Evolutionary conservation across 1,284 basidiomycete species (phyloP).

Genomic region (Apiotrichum sp.): DNA sequence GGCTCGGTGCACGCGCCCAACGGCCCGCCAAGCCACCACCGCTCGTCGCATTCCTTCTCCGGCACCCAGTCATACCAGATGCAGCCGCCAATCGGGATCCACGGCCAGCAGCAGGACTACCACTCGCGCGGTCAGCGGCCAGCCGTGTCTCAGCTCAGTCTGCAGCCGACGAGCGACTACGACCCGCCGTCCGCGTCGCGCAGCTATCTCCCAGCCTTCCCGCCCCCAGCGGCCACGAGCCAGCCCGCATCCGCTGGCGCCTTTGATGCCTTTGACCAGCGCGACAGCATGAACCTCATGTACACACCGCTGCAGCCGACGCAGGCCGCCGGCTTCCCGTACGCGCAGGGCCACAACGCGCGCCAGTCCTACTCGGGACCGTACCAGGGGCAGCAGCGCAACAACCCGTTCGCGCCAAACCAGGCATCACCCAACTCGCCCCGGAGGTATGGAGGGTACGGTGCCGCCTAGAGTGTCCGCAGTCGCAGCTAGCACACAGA

Average conservation of each 20-base stretch:
- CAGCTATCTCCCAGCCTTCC: constrained; percentile 40
- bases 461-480: background rate
- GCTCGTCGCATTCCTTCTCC: constrained; percentile 21
- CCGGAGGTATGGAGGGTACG: constrained; percentile 7
- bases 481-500: background rate
- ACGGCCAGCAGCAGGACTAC: constrained; percentile 16
- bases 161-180: constrained; percentile 27
- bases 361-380: constrained; percentile 39
- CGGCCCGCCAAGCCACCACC: constrained; percentile 15
- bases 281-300: constrained; percentile 36
- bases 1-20: background rate
- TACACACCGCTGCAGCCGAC: constrained; percentile 43
- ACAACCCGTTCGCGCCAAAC: constrained; percentile 12
- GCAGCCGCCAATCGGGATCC: constrained; percentile 37
- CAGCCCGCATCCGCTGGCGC: constrained; percentile 9
- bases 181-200: constrained; percentile 23
- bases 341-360: constrained; percentile 25
- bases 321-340: constrained; percentile 15
- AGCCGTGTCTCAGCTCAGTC: constrained; percentile 5
- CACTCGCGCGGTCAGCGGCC: constrained; percentile 11
- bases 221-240: constrained; percentile 41
- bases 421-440: constrained; percentile 8
- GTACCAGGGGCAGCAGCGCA: constrained; percentile 17
- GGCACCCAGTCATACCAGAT: constrained; percentile 33
- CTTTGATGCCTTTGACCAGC: constrained; percentile 40